Evolutionary conservation across 352 stramenopile genomes (phyloP).

Genomic region (Phytophthora crassamura): DNA sequence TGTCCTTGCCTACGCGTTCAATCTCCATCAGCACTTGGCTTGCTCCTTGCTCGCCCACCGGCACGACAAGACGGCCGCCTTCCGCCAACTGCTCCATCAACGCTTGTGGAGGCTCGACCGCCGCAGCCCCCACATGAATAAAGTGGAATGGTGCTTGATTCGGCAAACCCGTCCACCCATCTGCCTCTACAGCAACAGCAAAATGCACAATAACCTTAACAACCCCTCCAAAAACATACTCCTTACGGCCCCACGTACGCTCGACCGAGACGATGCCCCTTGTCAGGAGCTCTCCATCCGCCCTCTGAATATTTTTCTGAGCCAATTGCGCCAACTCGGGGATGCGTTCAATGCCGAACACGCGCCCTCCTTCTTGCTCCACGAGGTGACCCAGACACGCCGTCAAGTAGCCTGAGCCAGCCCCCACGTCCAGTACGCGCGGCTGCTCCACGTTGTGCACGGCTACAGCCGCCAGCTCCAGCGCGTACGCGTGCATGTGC

Average conservation of each 20-base stretch:
- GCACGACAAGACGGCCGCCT: conserved; percentile 93
- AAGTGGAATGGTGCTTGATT: conserved; percentile 94
- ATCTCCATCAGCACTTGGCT: conserved; percentile 86
- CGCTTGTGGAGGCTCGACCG: conserved; percentile 82
- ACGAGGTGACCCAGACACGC: conserved; percentile 92
- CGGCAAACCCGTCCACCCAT: conserved; percentile 94
- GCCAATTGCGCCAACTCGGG: conserved; percentile 86
- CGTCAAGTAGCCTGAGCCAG: conserved; percentile 95
- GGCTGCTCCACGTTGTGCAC: conserved; percentile 48
- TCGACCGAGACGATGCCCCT: conserved; percentile 58
- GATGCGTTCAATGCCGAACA: conserved; percentile 94
- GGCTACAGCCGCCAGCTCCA: conserved; percentile 79
- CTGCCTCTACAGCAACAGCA: conserved; percentile 42
- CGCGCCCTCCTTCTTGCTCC: conserved; percentile 34
- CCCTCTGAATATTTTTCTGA: conserved; percentile 79
- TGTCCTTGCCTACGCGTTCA: conserved; percentile 39
- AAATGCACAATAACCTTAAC: background rate
- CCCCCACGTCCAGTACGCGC: conserved; percentile 94
- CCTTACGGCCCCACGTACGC: conserved; percentile 28
- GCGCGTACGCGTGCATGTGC: conserved; percentile 91
- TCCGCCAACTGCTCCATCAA: conserved; percentile 90
- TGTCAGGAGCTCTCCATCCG: conserved; percentile 85
- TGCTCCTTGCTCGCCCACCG: conserved; percentile 78
- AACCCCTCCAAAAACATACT: background rate
- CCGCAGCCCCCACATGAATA: conserved; percentile 97